Conservation (phyloP, 2,329 filamentous ascomycete genomes). For the Fusarium zealandicum region DNA sequence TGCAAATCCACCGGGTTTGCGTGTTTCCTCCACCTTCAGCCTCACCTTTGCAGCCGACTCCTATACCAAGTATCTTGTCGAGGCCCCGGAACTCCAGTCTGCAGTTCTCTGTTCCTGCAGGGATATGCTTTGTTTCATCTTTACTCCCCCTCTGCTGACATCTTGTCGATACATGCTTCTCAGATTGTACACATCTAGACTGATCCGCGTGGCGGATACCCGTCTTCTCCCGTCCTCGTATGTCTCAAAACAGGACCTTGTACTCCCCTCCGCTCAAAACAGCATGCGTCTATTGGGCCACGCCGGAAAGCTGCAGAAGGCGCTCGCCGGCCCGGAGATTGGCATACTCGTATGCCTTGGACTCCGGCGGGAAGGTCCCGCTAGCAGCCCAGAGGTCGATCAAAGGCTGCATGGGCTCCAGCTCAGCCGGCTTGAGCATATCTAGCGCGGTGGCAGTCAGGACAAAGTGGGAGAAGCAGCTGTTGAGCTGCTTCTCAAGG, state of each 20-base stretch:
- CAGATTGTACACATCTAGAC: constrained; percentile 33
- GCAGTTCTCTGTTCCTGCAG: constrained; percentile 35
- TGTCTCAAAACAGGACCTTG: constrained; percentile 17
- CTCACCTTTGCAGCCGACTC: constrained; percentile 23
- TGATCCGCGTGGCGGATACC: constrained; percentile 15
- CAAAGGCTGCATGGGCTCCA: constrained; percentile 94
- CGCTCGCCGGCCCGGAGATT: constrained; percentile 67
- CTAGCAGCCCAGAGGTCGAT: constrained; percentile 92
- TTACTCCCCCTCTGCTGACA: constrained; percentile 1
- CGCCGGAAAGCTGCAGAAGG: constrained; percentile 58
- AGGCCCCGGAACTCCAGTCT: constrained; percentile 34
- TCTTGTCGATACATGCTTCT: constrained; percentile 27
- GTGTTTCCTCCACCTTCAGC: constrained; percentile 15
- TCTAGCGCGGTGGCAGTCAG: constrained; percentile 81
- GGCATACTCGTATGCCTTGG: constrained; percentile 70
- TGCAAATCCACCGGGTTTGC: constrained; percentile 14
- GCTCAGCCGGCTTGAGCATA: constrained; percentile 86
- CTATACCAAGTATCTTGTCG: constrained; percentile 22
- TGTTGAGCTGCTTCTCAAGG: constrained; percentile 82
- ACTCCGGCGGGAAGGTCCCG: constrained; percentile 82
- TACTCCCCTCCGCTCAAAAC: constrained; percentile 14
- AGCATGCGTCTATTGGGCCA: constrained; percentile 37
- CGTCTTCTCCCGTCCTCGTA: constrained; percentile 18
- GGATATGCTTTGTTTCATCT: constrained; percentile 25
- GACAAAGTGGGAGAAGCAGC: constrained; percentile 86